Conservation (phyloP, 2,329 filamentous ascomycete genomes). For the Fusarium avenaceum region DNA sequence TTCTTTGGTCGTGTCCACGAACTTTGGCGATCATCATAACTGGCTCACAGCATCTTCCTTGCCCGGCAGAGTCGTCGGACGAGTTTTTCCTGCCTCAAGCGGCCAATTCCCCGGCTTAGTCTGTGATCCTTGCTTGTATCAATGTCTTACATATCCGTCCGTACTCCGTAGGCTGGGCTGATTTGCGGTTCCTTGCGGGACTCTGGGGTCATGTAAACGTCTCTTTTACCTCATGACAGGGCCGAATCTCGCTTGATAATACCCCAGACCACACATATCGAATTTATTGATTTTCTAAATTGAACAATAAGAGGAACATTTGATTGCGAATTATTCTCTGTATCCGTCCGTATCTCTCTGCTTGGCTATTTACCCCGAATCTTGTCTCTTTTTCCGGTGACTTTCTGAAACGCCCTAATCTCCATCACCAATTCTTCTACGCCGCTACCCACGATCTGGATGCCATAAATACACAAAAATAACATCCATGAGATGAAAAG, state of each 20-base stretch:
- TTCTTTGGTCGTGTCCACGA: slow-evolving; percentile 29
- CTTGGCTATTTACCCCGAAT: slow-evolving; percentile 27
- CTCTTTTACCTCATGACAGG: slow-evolving; percentile 6
- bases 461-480: slow-evolving; percentile 16
- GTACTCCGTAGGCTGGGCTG: not conserved
- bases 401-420: slow-evolving; percentile 48
- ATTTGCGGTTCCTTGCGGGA: slow-evolving; percentile 1
- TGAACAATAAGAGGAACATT: not conserved
- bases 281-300: not conserved
- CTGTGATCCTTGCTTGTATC: slow-evolving; percentile 12
- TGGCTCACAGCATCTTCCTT: slow-evolving; percentile 15
- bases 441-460: slow-evolving; percentile 17
- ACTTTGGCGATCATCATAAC: slow-evolving; percentile 27
- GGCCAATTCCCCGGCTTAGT: slow-evolving; percentile 25
- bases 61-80: not conserved
- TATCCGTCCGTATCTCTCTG: not conserved
- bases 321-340: not conserved
- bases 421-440: slow-evolving; percentile 25
- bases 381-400: slow-evolving; percentile 18
- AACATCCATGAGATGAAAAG: not conserved
- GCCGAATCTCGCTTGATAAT: slow-evolving; percentile 34
- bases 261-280: slow-evolving; percentile 12
- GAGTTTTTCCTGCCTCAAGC: slow-evolving; percentile 31
- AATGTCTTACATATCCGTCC: slow-evolving; percentile 1
- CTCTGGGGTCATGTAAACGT: slow-evolving; percentile 3